Evolutionary conservation across 768 basidiomycete species (phyloP).

Genomic region (Boletales sp.): DNA sequence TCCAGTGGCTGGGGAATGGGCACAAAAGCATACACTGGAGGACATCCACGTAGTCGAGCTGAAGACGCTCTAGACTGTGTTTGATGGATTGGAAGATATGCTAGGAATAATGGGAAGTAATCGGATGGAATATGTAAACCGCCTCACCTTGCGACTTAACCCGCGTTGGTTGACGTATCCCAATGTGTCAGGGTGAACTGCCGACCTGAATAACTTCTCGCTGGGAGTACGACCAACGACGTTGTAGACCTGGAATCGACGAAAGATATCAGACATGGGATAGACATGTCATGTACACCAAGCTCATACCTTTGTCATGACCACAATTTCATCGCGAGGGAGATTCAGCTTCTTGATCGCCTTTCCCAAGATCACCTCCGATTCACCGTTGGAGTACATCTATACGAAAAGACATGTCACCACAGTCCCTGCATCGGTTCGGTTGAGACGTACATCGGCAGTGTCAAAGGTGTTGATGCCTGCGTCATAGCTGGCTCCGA

Average conservation of each 20-base stretch:
- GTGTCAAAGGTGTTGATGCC: conserved; percentile 37
- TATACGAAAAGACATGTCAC: conserved; percentile 16
- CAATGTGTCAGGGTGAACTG: conserved; percentile 29
- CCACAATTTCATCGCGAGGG: conserved; percentile 70
- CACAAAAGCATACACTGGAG: conserved; percentile 39
- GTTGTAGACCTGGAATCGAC: conserved; percentile 39
- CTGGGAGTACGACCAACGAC: conserved; percentile 22
- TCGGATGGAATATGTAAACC: too few relatives aligned
- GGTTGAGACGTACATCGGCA: conserved; percentile 24
- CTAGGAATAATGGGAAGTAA: conserved; percentile 1
- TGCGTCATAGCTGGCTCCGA: conserved; percentile 27
- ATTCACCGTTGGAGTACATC: conserved; percentile 64
- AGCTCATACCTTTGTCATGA: conserved; percentile 63
- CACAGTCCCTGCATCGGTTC: background rate
- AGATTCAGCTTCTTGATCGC: conserved; percentile 63
- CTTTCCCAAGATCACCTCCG: conserved; percentile 69
- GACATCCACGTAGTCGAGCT: conserved; percentile 55
- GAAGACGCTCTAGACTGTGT: conserved; percentile 38
- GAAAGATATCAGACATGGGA: background rate
- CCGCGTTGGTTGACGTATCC: conserved; percentile 50
- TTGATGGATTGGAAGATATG: conserved; percentile 58
- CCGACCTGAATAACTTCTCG: conserved; percentile 8
- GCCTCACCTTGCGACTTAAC: conserved; percentile 35
- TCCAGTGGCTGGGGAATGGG: background rate
- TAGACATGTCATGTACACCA: background rate